Base-by-base conservation (phyloP, 108 stramenopile species). In the Cyclotella cryptica region DNA sequence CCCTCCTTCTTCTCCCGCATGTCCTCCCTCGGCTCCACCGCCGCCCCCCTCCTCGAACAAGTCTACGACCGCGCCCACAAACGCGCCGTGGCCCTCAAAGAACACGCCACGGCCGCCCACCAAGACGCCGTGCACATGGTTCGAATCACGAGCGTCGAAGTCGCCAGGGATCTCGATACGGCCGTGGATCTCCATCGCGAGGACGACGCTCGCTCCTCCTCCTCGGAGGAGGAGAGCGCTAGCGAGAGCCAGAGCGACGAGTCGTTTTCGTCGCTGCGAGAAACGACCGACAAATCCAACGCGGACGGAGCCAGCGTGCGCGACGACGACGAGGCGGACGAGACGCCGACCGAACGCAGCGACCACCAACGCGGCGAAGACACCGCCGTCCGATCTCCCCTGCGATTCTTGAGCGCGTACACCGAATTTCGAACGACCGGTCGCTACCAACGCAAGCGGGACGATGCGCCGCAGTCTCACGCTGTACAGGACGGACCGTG, bases 391-490 rank as follows among this genome's bases (percentile, higher is more conserved):
- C 46, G 21, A 60, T 27, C 39, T 17, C 30, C 68, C 30, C 65
- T 69, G 42, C 22, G 61, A 15, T 61, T 81, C 6, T 21, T 81
- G 41, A 72, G 53, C 45, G 80, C 80, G 24, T 76, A 76, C 75
- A 68, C 66, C 29, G 75, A 76, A 76, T 76, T 76, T 26, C 42
- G 57, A 43, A 68, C 80, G 28, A 72, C 72, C 0, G 80, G 80
- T 12, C 68, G 80, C 0, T 81, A 81, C 14, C 11, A 19, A 12
- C 80, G 80, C 58, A 69, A 55, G 30, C 69, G 65, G 73, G 66
- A 72, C 21, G 72, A 51, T 39, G 60, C 61, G 44, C 45, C 72
- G 53, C 54, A 55, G 21, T 3, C 29, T 3, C 17, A 58, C 2
- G 26, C 4, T 1, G 26, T 1, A 3, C 19, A 58, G 1, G 26